Evolutionary conservation across 768 basidiomycete species (phyloP), one percentile per base, ranked within the genome.

Genomic region (Mycena latifolia): DNA sequence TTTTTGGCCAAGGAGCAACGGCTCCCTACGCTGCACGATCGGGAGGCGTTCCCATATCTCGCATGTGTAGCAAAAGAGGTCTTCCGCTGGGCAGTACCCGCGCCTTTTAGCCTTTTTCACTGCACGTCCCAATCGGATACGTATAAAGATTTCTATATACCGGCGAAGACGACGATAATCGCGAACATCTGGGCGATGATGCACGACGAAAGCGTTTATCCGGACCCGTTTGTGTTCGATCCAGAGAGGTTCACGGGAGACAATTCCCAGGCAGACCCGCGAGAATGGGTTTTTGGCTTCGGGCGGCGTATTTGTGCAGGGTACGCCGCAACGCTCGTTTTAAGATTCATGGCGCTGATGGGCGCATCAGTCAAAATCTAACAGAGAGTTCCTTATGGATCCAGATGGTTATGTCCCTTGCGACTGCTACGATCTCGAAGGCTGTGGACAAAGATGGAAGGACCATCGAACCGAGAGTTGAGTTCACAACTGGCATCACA

Each of bases 161-260:
- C 68, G 22, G 46, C 58, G 6, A 64, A 61, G 28, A 57, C 69
- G 29, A 65, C 50, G 12, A 53, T 70, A 24, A 59, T 69, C 15
- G 55, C 63, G 29, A 71, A 71, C 47, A 62, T 69, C 8, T 69
- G 55, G 65, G 67, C 62, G 24, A 75, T 76, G 71, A 59, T 68
- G 51, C 73, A 74, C 61, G 73, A 76, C 51, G 63, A 71, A 24
- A 56, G 48, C 0, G 50, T 62, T 7, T 74, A 75, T 37, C 62
- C 69, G 14, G 63, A 74, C 35, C 74, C 74, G 8, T 66, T 55
- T 39, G 59, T 50, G 15, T 76, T 76, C 55, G 55, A 64, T 55
- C 75, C 75, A 1, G 73, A 74, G 8, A 65, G 74, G 5, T 75
- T 69, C 22, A 15, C 7, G 43, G n/a, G 22, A 41, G 5, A 4